phyloP scores from a whole-genome alignment of 2,329 filamentous ascomycete species.

The Sporothrix humicola region DNA sequence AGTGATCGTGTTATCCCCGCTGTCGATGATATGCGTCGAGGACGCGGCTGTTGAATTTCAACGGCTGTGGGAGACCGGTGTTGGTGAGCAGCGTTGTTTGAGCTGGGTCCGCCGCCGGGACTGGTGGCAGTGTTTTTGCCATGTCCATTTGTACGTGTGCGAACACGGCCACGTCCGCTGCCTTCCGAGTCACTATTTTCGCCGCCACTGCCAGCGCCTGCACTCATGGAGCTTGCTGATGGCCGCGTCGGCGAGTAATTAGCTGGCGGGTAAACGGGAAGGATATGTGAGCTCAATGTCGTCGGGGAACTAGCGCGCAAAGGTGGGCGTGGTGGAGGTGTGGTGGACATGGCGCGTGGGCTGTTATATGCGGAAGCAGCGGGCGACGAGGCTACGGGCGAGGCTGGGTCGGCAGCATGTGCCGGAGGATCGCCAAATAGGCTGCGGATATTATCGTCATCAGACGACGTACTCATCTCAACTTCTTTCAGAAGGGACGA shows the following conservation, averaged over 20 bases:
- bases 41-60: conserved; percentile 60
- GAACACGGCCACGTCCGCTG: not conserved
- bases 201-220: conserved; percentile 38
- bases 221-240: conserved; percentile 38
- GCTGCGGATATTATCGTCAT: conserved; percentile 59
- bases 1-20: conserved; percentile 56
- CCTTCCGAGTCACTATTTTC: conserved; percentile 52
- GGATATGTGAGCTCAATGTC: conserved; percentile 71
- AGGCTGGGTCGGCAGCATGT: conserved; percentile 43
- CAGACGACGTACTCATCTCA: conserved; percentile 66
- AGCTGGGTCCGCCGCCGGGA: conserved; percentile 46
- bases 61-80: conserved; percentile 44
- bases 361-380: conserved; percentile 69
- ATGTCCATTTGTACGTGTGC: conserved; percentile 16
- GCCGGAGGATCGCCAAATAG: conserved; percentile 46
- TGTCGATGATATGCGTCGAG: conserved; percentile 50
- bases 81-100: conserved; percentile 30
- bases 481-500: conserved; percentile 89
- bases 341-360: conserved; percentile 69
- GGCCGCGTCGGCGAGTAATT: conserved; percentile 70
- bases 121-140: conserved; percentile 22
- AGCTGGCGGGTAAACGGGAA: conserved; percentile 75
- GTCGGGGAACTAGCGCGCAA: conserved; percentile 69
- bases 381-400: conserved; percentile 61
- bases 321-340: conserved; percentile 69